These are phyloP conservation scores for Zangia roseola DNA, from an alignment of 768 basidiomycete genomes.

Conservation along the genomic window DNA sequence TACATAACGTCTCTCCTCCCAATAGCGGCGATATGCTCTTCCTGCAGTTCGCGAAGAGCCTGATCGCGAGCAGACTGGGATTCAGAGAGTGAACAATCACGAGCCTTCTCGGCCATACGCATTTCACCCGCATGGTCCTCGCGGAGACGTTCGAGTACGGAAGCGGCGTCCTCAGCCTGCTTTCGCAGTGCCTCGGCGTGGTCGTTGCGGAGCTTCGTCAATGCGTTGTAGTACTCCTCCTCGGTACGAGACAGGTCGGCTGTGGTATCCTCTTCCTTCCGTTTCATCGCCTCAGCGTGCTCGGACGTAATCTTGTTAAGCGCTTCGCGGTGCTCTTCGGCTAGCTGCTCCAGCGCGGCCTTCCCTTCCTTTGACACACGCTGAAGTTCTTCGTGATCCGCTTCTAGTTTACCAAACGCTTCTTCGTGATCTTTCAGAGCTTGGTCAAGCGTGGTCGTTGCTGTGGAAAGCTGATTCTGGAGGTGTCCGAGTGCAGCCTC, in stretches of 20 bases:
- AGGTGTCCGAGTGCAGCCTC: slow-evolving; percentile 38
- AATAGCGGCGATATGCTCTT: slow-evolving; percentile 68
- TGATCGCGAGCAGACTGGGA: slow-evolving; percentile 65
- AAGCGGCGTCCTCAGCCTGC: slow-evolving; percentile 57
- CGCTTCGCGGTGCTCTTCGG: slow-evolving; percentile 53
- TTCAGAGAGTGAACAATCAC: slow-evolving; percentile 71
- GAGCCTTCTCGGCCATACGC: slow-evolving; percentile 71
- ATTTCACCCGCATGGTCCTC: slow-evolving; percentile 77
- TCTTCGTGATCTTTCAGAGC: slow-evolving; percentile 59
- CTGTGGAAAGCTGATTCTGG: slow-evolving; percentile 44
- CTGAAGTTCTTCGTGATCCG: slow-evolving; percentile 54
- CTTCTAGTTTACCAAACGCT: slow-evolving; percentile 55
- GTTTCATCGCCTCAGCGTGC: slow-evolving; percentile 55
- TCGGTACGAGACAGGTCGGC: slow-evolving; percentile 64
- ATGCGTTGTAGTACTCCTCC: slow-evolving; percentile 78
- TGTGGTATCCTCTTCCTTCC: slow-evolving; percentile 59
- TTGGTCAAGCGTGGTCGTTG: slow-evolving; percentile 42
- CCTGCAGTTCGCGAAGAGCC: slow-evolving; percentile 64
- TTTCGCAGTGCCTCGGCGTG: slow-evolving; percentile 65
- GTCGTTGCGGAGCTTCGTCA: slow-evolving; percentile 73
- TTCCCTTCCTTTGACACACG: slow-evolving; percentile 55
- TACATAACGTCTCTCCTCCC: slow-evolving; percentile 64
- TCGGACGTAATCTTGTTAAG: slow-evolving; percentile 49
- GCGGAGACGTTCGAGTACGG: slow-evolving; percentile 64
- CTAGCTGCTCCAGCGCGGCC: slow-evolving; percentile 44